Conservation (phyloP, 2,329 filamentous ascomycete genomes). For the Monosporascus ibericus region DNA sequence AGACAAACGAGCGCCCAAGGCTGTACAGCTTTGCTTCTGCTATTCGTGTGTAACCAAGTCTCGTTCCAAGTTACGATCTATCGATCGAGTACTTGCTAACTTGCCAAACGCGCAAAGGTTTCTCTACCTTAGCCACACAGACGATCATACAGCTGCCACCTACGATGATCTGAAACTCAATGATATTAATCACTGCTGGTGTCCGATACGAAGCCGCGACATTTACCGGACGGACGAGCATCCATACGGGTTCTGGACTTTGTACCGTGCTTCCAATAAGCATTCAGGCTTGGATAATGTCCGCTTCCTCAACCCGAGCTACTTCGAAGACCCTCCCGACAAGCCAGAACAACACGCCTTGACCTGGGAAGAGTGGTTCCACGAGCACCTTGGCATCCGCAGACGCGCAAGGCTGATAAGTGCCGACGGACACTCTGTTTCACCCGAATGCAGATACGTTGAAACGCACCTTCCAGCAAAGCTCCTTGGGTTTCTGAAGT, state of each 20-base stretch:
- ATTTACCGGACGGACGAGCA: neutral
- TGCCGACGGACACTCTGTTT: neutral
- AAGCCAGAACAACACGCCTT: neutral
- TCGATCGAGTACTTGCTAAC: neutral
- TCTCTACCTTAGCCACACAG: neutral
- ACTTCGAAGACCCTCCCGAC: neutral
- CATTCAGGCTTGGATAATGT: neutral
- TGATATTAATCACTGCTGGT: neutral
- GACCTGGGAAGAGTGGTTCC: neutral
- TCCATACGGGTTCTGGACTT: neutral
- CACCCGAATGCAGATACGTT: conserved; percentile 4
- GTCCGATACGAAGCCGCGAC: neutral
- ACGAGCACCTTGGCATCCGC: neutral
- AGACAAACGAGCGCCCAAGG: too few species aligned
- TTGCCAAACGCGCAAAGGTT: neutral
- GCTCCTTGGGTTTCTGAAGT: conserved; percentile 4
- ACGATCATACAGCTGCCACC: neutral
- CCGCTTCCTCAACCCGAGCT: neutral
- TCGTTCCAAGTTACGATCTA: too few species aligned
- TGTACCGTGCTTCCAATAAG: neutral
- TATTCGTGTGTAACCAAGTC: too few species aligned
- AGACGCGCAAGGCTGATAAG: neutral
- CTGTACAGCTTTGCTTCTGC: too few species aligned
- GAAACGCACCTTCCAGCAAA: conserved; percentile 1
- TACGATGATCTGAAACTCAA: neutral